phyloP scores from a whole-genome alignment of 2,329 filamentous ascomycete genomes.

The Cladorrhinum sp. region DNA sequence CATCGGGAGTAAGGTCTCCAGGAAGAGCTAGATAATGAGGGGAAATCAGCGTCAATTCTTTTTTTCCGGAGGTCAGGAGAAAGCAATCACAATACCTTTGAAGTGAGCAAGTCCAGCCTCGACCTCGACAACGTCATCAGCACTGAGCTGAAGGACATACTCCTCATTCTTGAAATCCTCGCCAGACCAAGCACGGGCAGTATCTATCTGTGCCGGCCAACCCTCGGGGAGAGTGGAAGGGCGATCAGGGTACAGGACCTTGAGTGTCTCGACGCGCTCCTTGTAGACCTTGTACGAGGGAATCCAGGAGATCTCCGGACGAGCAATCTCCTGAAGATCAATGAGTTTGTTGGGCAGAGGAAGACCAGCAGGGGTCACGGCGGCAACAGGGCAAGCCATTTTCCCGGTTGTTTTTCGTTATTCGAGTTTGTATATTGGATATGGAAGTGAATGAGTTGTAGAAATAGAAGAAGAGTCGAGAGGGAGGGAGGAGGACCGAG shows the following conservation, averaged over 20 bases:
- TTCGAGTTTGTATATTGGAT: background rate
- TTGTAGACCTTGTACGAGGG: conserved; percentile 25
- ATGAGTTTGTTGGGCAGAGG: background rate
- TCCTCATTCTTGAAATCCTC: conserved; percentile 25
- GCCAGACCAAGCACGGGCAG: conserved; percentile 21
- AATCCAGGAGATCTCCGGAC: conserved; percentile 27
- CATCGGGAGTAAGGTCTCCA: conserved; percentile 19
- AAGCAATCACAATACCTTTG: conserved; percentile 17
- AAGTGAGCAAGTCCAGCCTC: conserved; percentile 23
- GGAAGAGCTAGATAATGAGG: background rate
- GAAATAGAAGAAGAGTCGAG: background rate
- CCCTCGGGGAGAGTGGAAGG: conserved; percentile 24
- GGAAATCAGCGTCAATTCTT: background rate
- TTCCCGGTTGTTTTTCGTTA: background rate
- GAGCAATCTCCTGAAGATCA: conserved; percentile 8
- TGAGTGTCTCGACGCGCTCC: conserved; percentile 23
- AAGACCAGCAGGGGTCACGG: background rate
- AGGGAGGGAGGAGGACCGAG: background rate
- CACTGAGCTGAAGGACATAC: conserved; percentile 19
- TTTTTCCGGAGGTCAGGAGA: background rate
- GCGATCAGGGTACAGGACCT: conserved; percentile 17
- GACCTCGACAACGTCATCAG: conserved; percentile 25
- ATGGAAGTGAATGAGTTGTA: background rate
- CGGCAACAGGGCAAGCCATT: conserved; percentile 1
- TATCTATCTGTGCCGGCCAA: conserved; percentile 21